phyloP scores from a whole-genome alignment of 1,284 basidiomycete genomes.

The Lentinus polychrous region DNA sequence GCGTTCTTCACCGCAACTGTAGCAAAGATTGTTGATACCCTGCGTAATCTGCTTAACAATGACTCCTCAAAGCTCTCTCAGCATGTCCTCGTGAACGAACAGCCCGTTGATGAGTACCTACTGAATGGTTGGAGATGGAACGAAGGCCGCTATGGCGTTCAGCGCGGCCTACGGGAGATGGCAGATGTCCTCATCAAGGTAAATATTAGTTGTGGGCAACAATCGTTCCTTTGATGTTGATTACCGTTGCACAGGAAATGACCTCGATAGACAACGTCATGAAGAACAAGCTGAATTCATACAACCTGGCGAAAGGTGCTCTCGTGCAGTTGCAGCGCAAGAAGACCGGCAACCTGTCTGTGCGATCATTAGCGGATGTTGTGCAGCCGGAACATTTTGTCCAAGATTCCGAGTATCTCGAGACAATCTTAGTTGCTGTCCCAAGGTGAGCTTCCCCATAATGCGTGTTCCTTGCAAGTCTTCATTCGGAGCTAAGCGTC shows the following conservation, averaged over 20 bases:
- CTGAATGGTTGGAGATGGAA: conserved; percentile 83
- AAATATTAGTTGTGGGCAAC: conserved; percentile 6
- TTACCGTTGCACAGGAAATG: conserved; percentile 63
- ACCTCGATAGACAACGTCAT: conserved; percentile 83
- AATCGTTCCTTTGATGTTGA: conserved; percentile 5
- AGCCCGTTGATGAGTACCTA: conserved; percentile 77
- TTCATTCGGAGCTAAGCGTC: neutral
- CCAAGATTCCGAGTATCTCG: conserved; percentile 86
- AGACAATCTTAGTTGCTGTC: conserved; percentile 91
- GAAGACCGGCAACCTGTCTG: conserved; percentile 91
- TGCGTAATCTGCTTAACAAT: conserved; percentile 88
- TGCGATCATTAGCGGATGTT: conserved; percentile 81
- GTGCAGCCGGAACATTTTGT: conserved; percentile 83
- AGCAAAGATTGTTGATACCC: conserved; percentile 91
- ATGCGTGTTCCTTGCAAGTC: neutral
- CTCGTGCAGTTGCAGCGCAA: conserved; percentile 93
- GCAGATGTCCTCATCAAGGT: conserved; percentile 81
- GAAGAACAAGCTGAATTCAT: conserved; percentile 86
- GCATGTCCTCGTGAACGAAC: conserved; percentile 82
- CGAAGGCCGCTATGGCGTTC: conserved; percentile 78
- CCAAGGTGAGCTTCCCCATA: conserved; percentile 64
- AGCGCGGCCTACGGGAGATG: conserved; percentile 75
- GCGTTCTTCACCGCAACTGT: conserved; percentile 82
- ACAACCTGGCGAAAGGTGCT: conserved; percentile 92
- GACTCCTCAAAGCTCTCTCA: conserved; percentile 79